Evolutionary conservation across 2,329 filamentous ascomycete genomes (phyloP), one percentile per base, ranked within the genome.

Genomic region (Pseudocercospora pini-densiflorae): DNA sequence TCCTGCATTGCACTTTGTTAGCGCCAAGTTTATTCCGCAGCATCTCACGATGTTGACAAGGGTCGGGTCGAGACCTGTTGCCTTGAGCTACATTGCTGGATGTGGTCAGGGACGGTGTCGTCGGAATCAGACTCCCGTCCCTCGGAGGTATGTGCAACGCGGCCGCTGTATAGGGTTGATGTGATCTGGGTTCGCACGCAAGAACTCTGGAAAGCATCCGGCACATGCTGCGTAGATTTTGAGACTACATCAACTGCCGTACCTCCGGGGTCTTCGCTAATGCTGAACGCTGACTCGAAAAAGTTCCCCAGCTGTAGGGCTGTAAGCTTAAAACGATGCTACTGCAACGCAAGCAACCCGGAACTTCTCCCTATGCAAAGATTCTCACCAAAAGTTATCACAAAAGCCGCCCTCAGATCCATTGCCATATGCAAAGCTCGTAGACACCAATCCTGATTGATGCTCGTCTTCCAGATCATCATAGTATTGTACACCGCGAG

Each of bases 401-500:
- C 55, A 43, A 58, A 24, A 58, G 55, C 55, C 51, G 16, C 24
- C 55, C 14, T 58, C 2, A 16, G 33, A 36, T 40, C 31, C 14
- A 33, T 58, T 58, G 55, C 14, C 31, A 36, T 31, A 58, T 43
- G 55, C 55, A 58, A 24, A 7, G 16, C 23, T 58, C 33, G 16
- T 24, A 16, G 55, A 58, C 29, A 58, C 33, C 55, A 58, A 43
- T 58, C 33, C 55, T 23, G 55, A 58, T 58, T 43, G 31, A 58
- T 58, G 31, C 40, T 61, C 23, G 10, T 59, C 51, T 47, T 21
- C 33, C 31, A 55, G 57, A 60, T 71, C 66, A 60, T 71, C 66
- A 71, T 64, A 70, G 60, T 65, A 71, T 71, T 36, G 64, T 68
- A 64, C 69, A 71, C 60, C 61, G 65, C n/a, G 65, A 66, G 16